Evolutionary conservation across 257 asterid species (phyloP).

Genomic region (Gentiana macrophylla): DNA sequence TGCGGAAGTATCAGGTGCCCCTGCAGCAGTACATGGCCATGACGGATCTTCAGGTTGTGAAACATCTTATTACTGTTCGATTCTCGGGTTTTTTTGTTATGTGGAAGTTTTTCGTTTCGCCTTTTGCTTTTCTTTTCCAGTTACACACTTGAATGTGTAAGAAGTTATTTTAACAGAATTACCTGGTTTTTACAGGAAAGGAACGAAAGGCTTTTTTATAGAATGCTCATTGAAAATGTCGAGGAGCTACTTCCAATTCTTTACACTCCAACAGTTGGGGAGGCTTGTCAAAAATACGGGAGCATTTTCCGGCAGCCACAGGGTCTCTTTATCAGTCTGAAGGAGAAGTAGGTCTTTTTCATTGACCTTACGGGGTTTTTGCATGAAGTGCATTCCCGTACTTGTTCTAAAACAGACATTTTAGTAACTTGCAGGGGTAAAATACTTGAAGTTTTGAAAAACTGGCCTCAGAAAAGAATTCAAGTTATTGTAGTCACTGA

Average conservation of each 20-base stretch:
- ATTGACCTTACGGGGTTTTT: background rate
- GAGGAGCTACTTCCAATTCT: conserved; percentile 98
- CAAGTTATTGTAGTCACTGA: conserved; percentile 97
- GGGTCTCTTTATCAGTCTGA: conserved; percentile 96
- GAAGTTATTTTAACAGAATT: background rate
- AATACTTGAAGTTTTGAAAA: conserved; percentile 83
- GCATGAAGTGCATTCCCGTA: conserved; percentile 5
- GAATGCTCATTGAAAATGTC: conserved; percentile 88
- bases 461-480: conserved; percentile 96
- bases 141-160: background rate
- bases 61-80: background rate
- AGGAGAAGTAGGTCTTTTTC: conserved; percentile 55
- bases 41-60: conserved; percentile 98
- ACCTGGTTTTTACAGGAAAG: conserved; percentile 46
- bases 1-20: conserved; percentile 93
- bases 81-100: background rate
- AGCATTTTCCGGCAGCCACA: conserved; percentile 94
- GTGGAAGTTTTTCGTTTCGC: background rate
- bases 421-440: conserved; percentile 57
- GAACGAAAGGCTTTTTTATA: conserved; percentile 83
- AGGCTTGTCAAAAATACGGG: conserved; percentile 99
- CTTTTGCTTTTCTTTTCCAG: conserved; percentile 5
- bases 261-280: conserved; percentile 99
- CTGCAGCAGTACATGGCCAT: conserved; percentile 97
- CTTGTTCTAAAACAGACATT: conserved; percentile 13